Evolutionary conservation across 2,329 filamentous ascomycete species (phyloP).

Genomic region (Clarireedia paspali): DNA sequence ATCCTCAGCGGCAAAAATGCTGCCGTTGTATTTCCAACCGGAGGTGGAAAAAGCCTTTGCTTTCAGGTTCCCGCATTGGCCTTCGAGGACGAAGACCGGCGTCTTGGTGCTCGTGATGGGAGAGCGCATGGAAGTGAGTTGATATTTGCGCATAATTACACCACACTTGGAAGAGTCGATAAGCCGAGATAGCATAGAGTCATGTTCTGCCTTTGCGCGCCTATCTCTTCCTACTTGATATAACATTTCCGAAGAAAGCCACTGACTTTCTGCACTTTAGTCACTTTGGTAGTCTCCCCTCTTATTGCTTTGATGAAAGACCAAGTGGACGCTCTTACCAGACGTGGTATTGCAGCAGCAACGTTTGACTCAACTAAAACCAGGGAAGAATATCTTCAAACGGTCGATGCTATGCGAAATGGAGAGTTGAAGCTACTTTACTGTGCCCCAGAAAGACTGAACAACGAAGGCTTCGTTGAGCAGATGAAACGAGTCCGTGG

Average conservation of each 20-base stretch:
- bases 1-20: conserved; percentile 37
- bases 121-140: conserved; percentile 30
- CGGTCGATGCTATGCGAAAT: conserved; percentile 38
- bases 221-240: neutral
- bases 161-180: neutral
- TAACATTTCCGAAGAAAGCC: neutral
- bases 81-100: conserved; percentile 33
- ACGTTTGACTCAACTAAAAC: conserved; percentile 49
- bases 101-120: conserved; percentile 18
- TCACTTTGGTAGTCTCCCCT: conserved; percentile 49
- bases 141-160: neutral
- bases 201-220: neutral
- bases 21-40: conserved; percentile 36
- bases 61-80: conserved; percentile 38
- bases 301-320: conserved; percentile 54
- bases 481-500: conserved; percentile 46
- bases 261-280: neutral
- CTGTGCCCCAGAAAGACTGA: conserved; percentile 51
- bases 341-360: conserved; percentile 43
- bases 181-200: neutral
- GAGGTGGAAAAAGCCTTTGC: conserved; percentile 36
- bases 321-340: conserved; percentile 47
- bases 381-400: conserved; percentile 32
- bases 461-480: conserved; percentile 52
- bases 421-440: conserved; percentile 47